Base-by-base conservation (phyloP, 192 early-diverging fungal genomes). In the Umbelopsis vinacea region DNA sequence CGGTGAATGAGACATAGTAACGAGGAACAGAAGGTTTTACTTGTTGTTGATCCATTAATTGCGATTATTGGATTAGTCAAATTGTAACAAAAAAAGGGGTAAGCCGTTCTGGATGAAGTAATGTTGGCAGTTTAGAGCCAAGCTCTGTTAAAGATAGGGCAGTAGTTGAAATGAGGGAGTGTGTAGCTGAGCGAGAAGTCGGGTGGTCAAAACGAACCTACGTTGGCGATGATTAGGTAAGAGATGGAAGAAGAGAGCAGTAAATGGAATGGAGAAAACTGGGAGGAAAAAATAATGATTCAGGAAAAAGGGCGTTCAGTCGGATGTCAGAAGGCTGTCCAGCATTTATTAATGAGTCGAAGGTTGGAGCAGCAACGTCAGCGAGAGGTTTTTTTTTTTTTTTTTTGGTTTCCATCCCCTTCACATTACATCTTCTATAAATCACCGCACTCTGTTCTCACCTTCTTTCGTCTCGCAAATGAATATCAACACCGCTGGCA, bases 401-500 rank as follows among this genome's bases (percentile, higher is more conserved):
- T 40, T 12, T 17, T 19, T 40, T 22, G 6, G n/a, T 26, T 43
- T 21, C 24, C 67, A 14, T 68, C 67, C 23, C 40, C 40, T 43
- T 3, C 40, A 43, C 40, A 43, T 43, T 12, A 43, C 40, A 43
- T 33, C 38, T 9, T 10, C 4, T 15, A 40, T 43, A 22, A n/a
- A 43, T 50, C 48, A n/a, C 48, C 17, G 17, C 48, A 17, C 0
- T 43, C 40, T 43, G 17, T 50, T 19, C 48, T 50, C n/a, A n/a
- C 48, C 19, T 50, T 21, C n/a, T 14, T 48, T n/a, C n/a, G 11
- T 48, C 19, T 50, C 57, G 45, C 29, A 35, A 67, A 52, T 80
- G 26, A 38, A 71, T n/a, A 80, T 80, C 22, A 76, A 80, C 45
- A 80, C 79, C 46, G 46, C 73, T 17, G 79, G 79, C 68, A 80